Evolutionary conservation across 1,139 yeast species (phyloP).

Genomic region (Groenewaldozyma auringiensis): DNA sequence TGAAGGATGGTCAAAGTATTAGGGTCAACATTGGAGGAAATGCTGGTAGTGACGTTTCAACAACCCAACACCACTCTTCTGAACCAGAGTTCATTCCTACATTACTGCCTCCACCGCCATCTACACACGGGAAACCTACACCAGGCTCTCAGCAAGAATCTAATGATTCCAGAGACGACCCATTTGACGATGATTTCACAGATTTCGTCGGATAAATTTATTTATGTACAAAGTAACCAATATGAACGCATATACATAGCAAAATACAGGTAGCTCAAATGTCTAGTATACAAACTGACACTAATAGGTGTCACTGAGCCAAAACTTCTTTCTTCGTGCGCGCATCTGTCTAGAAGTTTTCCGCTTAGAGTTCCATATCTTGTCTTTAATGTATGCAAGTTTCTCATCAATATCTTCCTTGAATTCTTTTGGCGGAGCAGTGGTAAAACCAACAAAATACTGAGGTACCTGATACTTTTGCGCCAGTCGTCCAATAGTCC

Average conservation of each 20-base stretch:
- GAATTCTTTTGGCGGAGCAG: slow-evolving; percentile 37
- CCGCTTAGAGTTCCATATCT: slow-evolving; percentile 43
- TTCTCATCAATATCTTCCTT: slow-evolving; percentile 39
- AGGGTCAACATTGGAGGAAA: slow-evolving; percentile 20
- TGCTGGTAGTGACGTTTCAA: neutral
- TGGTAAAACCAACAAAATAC: slow-evolving; percentile 46
- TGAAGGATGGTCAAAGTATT: slow-evolving; percentile 26
- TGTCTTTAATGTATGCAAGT: slow-evolving; percentile 35
- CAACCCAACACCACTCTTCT: slow-evolving; percentile 4
- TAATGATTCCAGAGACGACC: slow-evolving; percentile 17
- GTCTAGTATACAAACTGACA: too few species aligned
- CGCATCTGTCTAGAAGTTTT: slow-evolving; percentile 45
- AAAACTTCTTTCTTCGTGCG: slow-evolving; percentile 47
- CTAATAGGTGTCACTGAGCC: slow-evolving; percentile 53
- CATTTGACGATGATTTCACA: slow-evolving; percentile 31
- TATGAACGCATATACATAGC: slow-evolving; percentile 3
- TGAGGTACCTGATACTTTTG: slow-evolving; percentile 52
- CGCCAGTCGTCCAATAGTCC: slow-evolving; percentile 66
- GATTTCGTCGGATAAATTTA: slow-evolving; percentile 3
- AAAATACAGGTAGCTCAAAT: neutral
- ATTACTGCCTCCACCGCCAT: slow-evolving; percentile 20
- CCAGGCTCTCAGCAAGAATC: slow-evolving; percentile 5
- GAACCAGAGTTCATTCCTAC: slow-evolving; percentile 13
- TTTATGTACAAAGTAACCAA: slow-evolving; percentile 3
- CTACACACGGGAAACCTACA: slow-evolving; percentile 9